Percentiles rank a stretch among this genome's conserved stretches.
These are phyloP conservation scores for Auricularia auricula-judae DNA, from an alignment of 768 basidiomycete species.

Conservation along the genomic window DNA sequence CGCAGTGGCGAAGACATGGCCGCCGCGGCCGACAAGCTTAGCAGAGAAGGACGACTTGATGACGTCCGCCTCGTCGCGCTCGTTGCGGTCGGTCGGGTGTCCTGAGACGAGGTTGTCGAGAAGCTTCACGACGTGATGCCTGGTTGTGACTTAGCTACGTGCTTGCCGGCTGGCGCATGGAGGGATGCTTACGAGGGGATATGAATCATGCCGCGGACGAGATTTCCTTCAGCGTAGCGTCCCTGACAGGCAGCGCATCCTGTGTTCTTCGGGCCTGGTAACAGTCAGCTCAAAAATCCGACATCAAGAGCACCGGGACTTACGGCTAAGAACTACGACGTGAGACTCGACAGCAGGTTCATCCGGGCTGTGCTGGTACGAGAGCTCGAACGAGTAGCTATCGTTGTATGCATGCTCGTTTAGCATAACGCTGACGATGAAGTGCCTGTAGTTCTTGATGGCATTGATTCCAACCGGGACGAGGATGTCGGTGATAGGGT, in stretches of 20 bases:
- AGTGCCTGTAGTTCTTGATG: constrained; percentile 16
- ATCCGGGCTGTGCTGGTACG: constrained; percentile 5
- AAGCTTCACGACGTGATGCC: neutral
- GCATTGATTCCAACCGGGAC: constrained; percentile 11
- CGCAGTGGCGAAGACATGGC: neutral
- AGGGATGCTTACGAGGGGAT: neutral
- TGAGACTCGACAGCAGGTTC: neutral
- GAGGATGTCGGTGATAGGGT: neutral
- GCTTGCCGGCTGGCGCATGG: neutral
- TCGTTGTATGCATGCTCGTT: constrained; percentile 15
- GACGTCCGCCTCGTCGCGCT: neutral
- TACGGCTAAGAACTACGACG: neutral
- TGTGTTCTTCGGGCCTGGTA: neutral
- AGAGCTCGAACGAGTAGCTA: constrained; percentile 16
- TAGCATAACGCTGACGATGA: constrained; percentile 17
- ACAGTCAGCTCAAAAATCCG: neutral
- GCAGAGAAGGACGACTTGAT: neutral
- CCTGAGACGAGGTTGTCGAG: neutral
- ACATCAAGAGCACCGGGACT: neutral
- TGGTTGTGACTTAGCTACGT: neutral
- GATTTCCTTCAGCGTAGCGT: neutral
- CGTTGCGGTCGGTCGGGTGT: neutral
- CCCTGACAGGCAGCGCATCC: neutral
- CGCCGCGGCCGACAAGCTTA: neutral
- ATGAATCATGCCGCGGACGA: neutral